These are phyloP conservation scores for Pythium oligandrum DNA, from an alignment of 352 stramenopile genomes.

Conservation along the genomic window DNA sequence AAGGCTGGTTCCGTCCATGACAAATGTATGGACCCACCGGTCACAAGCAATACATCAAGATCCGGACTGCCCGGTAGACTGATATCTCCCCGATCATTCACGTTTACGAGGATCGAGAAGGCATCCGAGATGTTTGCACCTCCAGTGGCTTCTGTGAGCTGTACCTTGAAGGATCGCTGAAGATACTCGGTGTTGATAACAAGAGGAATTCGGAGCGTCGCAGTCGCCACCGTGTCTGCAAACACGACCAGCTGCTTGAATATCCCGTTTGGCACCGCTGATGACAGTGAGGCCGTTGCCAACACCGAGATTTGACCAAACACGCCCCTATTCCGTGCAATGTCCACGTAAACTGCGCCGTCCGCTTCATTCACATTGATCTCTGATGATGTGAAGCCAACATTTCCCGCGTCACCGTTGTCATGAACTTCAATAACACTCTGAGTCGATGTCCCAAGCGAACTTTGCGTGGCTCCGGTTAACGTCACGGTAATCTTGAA, in stretches of 20 bases:
- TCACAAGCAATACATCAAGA: slow-evolving; percentile 2
- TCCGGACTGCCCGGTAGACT: slow-evolving; percentile 27
- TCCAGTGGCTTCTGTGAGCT: slow-evolving; percentile 22
- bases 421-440: slow-evolving; percentile 25
- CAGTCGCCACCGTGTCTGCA: slow-evolving; percentile 11
- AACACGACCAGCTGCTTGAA: slow-evolving; percentile 29
- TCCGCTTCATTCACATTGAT: slow-evolving; percentile 17
- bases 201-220: slow-evolving; percentile 18
- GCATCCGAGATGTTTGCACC: slow-evolving; percentile 13
- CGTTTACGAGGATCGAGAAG: slow-evolving; percentile 14
- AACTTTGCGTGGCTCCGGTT: slow-evolving; percentile 11
- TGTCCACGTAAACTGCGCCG: slow-evolving; percentile 4
- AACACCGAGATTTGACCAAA: slow-evolving; percentile 20
- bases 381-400: slow-evolving; percentile 19
- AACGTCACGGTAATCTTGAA: slow-evolving; percentile 23
- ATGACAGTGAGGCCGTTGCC: slow-evolving; percentile 27
- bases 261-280: slow-evolving; percentile 16
- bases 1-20: slow-evolving; percentile 20
- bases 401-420: slow-evolving; percentile 26
- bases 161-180: slow-evolving; percentile 21
- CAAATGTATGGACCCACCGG: slow-evolving; percentile 29
- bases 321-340: slow-evolving; percentile 8
- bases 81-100: slow-evolving; percentile 37
- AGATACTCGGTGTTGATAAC: slow-evolving; percentile 26
- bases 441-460: slow-evolving; percentile 5